Evolutionary conservation across 352 stramenopile species (phyloP), one percentile per base, ranked within the genome.

Genomic region (Phytophthora fragariaefolia): DNA sequence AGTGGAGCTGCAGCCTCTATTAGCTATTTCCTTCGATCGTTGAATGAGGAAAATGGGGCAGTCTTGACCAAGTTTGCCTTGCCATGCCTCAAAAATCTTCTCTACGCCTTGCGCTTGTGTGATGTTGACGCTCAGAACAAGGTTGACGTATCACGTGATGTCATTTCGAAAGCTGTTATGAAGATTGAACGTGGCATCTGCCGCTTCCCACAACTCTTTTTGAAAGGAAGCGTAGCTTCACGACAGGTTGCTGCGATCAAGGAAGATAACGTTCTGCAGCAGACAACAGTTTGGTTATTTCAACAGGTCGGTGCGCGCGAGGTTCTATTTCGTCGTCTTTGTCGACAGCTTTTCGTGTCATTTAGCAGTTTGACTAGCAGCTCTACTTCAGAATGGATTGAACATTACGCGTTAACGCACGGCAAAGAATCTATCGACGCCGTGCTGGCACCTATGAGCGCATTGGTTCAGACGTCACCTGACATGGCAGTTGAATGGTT

Each of bases 1-100:
- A 87, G 82, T 40, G 85, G 87, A 13, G 80, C 79, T 24, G 85
- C 83, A 17, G 79, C 79, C 17, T 79, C 82, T 2, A 89, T 95
- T 20, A 87, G 79, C 51, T 82, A 86, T 28, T 89, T 95, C 47
- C 73, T 94, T 63, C 79, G 79, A 23, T 79, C 83, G 1, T 22
- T 95, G 38, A 77, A 78, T 38, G 73, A 90, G 71, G 83, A 93
- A 24, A 65, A 90, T 53, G 71, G 72, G 2, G 40, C 58, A 2
- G 56, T 84, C 4, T 74, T 93, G 18, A 79, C 72, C n/a, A 66
- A 62, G 7, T 92, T 87, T 62, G 88, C 82, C 3, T 28, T 93
- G 42, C 64, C 71, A 4, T 95, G 81, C n/a, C 43, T 91, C 13
- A 89, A 90, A 27, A 87, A 80, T 7, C 83, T 95, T 40, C 63